Evolutionary conservation across 176 grass and related monocot species (phyloP).

Genomic region (Aegilops longissima): DNA sequence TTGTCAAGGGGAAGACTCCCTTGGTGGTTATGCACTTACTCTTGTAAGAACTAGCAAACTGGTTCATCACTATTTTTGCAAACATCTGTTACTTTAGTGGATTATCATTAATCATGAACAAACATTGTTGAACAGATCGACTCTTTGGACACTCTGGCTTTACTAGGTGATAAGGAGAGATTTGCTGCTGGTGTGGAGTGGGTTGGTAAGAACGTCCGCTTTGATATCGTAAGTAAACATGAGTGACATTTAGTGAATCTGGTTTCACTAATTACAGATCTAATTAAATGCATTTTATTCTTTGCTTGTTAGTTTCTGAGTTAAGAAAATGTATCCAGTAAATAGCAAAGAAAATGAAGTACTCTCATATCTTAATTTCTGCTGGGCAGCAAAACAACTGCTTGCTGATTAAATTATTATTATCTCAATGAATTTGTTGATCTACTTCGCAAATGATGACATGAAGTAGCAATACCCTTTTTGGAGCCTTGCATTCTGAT

Average conservation of each 20-base stretch:
- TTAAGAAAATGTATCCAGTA: neutral
- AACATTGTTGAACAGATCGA: slow-evolving; percentile 64
- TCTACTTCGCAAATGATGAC: neutral
- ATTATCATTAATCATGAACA: slow-evolving; percentile 13
- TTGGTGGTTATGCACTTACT: slow-evolving; percentile 95
- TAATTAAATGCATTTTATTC: neutral
- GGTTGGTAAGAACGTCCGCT: slow-evolving; percentile 85
- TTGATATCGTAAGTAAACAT: slow-evolving; percentile 89
- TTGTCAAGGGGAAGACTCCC: slow-evolving; percentile 92
- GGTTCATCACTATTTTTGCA: slow-evolving; percentile 4
- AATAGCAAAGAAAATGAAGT: neutral
- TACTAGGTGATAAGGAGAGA: slow-evolving; percentile 78
- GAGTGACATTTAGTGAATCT: slow-evolving; percentile 28
- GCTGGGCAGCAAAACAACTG: neutral
- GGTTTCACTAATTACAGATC: slow-evolving; percentile 19
- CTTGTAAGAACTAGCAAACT: slow-evolving; percentile 71
- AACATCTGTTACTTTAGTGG: slow-evolving; percentile 9
- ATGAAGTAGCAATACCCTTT: neutral
- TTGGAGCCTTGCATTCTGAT: neutral
- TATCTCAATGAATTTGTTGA: slow-evolving; percentile 8
- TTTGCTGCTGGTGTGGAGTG: slow-evolving; percentile 85
- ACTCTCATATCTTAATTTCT: neutral
- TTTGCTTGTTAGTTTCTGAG: neutral
- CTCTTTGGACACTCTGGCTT: slow-evolving; percentile 91
- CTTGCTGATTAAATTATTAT: slow-evolving; percentile 5